Evolutionary conservation across 2,329 filamentous ascomycete species (phyloP).

Genomic region (Trichocomaceae sp.): DNA sequence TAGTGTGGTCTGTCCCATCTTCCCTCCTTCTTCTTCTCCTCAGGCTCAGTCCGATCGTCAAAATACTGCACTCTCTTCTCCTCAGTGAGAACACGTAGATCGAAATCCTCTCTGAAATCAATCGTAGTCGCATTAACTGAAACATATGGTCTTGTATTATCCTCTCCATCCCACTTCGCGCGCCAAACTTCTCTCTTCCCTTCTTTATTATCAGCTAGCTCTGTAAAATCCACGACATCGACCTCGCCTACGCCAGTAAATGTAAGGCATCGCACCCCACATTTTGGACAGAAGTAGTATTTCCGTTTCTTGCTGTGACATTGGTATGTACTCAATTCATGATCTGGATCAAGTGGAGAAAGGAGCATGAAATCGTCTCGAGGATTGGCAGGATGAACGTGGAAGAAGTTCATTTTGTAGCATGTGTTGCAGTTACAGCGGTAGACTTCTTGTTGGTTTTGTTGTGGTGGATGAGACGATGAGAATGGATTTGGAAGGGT

Average conservation of each 20-base stretch:
- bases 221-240: not conserved
- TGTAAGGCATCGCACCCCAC: not conserved
- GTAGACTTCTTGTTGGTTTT: not conserved
- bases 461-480: not conserved
- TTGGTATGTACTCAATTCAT: not conserved
- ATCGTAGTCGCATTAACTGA: not conserved
- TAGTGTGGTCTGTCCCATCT: not conserved
- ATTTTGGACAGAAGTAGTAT: slow-evolving; percentile 1
- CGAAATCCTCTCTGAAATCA: not conserved
- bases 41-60: not conserved
- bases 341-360: not conserved
- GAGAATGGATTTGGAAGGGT: slow-evolving; percentile 1
- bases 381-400: not conserved
- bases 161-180: not conserved
- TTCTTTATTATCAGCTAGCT: not conserved
- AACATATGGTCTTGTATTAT: not conserved
- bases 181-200: not conserved
- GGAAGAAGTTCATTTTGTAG: not conserved
- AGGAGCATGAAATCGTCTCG: not conserved
- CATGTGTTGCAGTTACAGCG: not conserved
- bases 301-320: not conserved
- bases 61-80: not conserved
- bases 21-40: not conserved
- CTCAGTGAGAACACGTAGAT: not conserved
- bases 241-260: not conserved